Conservation (phyloP, 2,329 filamentous ascomycete species). For the Akanthomyces uredinophilus region DNA sequence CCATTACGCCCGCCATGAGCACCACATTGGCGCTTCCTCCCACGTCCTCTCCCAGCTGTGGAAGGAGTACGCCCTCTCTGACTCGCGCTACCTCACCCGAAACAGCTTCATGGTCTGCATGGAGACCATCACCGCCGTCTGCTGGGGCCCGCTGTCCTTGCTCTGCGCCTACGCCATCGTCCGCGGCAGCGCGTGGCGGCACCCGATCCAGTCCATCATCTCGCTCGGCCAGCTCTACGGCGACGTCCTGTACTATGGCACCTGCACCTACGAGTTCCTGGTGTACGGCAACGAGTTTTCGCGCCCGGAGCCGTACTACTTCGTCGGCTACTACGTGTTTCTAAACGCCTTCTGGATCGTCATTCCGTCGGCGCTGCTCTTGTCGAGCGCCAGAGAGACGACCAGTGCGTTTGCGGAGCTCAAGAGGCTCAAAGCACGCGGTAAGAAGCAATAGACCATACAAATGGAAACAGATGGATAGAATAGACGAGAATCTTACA, state of each 20-base stretch:
- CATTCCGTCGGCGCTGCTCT: conserved; percentile 29
- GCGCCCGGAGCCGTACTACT: conserved; percentile 40
- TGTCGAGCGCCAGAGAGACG: conserved; percentile 16
- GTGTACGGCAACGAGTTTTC: conserved; percentile 30
- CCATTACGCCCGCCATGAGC: conserved; percentile 37
- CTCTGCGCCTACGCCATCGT: conserved; percentile 34
- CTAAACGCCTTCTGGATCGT: conserved; percentile 43
- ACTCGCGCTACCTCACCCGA: conserved; percentile 42
- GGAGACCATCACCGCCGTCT: conserved; percentile 41
- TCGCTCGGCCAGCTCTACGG: conserved; percentile 40
- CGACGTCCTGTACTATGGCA: conserved; percentile 40
- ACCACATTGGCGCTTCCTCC: conserved; percentile 27
- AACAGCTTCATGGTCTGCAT: conserved; percentile 42
- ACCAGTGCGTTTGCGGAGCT: conserved; percentile 15
- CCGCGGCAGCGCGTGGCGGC: conserved; percentile 32
- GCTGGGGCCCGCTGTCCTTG: conserved; percentile 43
- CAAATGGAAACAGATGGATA: neutral
- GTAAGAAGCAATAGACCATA: neutral
- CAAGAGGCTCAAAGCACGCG: neutral
- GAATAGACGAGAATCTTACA: neutral
- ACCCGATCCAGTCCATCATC: conserved; percentile 36
- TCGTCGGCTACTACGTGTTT: conserved; percentile 40
- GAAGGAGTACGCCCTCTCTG: conserved; percentile 46
- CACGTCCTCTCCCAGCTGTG: conserved; percentile 41
- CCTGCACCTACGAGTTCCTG: conserved; percentile 32